These are phyloP conservation scores for Umbelopsis isabellina DNA, from an alignment of 192 early-diverging fungal species.

Conservation along the genomic window DNA sequence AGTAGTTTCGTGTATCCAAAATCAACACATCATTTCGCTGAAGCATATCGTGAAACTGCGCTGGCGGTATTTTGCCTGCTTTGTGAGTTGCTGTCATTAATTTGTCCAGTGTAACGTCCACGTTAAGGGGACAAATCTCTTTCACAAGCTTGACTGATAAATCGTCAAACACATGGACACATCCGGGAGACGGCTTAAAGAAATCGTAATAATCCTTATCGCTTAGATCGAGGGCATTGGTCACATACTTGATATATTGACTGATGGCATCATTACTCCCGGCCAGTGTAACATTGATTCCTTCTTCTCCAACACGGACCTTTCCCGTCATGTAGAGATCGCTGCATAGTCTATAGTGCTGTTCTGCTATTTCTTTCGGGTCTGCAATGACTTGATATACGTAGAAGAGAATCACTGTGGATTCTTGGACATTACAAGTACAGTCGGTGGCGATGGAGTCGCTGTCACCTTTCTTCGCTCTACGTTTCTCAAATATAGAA, in stretches of 20 bases:
- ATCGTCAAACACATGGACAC: constrained; percentile 62
- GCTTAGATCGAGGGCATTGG: constrained; percentile 1
- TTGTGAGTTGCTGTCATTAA: constrained; percentile 29
- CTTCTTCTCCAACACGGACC: constrained; percentile 59
- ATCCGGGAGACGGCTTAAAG: constrained; percentile 70
- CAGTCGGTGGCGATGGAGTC: constrained; percentile 51
- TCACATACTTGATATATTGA: constrained; percentile 52
- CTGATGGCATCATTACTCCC: constrained; percentile 45
- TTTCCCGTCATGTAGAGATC: constrained; percentile 48
- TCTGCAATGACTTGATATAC: constrained; percentile 40
- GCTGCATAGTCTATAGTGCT: constrained; percentile 42
- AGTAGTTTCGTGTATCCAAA: constrained; percentile 71
- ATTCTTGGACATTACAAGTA: constrained; percentile 34
- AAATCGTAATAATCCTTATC: constrained; percentile 42
- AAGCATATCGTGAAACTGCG: constrained; percentile 55
- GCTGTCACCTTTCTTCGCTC: constrained; percentile 6
- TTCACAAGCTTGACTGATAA: constrained; percentile 62
- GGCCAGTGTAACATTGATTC: constrained; percentile 69
- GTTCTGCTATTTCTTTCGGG: constrained; percentile 40
- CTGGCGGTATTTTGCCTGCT: constrained; percentile 48
- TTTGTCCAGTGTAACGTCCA: constrained; percentile 35
- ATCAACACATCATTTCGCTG: constrained; percentile 45
- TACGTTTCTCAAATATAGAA: not conserved
- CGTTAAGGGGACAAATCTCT: constrained; percentile 67
- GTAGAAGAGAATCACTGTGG: constrained; percentile 58